Evolutionary conservation across 371 early-diverging fungal genomes (phyloP), one percentile per base, ranked within the genome.

Genomic region (Mucor racemosus): DNA sequence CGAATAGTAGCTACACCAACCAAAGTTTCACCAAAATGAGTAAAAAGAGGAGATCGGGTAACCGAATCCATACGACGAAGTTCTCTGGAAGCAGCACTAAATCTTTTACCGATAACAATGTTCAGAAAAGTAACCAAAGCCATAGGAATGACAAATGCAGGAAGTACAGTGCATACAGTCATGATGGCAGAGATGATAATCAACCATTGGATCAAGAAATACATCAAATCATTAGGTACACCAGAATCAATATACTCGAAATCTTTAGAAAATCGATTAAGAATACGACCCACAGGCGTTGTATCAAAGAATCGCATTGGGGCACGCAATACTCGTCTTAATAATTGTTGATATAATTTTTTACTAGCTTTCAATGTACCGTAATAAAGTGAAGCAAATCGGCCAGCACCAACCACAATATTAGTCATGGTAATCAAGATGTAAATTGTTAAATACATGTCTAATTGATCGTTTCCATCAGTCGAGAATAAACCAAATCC

Each of bases 201-300:
- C 15, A 91, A 71, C 15, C 91, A 86, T 19, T 91, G 84, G 87
- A 76, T 68, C 11, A 48, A 31, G 63, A 91, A 86, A 62, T 75
- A 73, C 31, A 78, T 76, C 7, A 84, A 64, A 44, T 76, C 75
- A n/a, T 72, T 74, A 44, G 81, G 81, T 44, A 84, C 75, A 15
- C 71, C 70, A 11, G 79, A 79, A 41, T 78, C 68, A 0, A 74
- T 68, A 7, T 71, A 46, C 38, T 82, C 81, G 21, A 81, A 66
- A 36, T 81, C 81, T 13, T 91, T 88, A 19, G 90, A 87, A 71
- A 97, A 97, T 21, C 98, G 79, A 73, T 94, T 95, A 75, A 98
- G 76, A 58, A 97, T 90, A 42, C 95, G 89, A 15, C 98, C 98
- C 15, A 95, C 74, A 4, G 97, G 97, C n/a, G 95, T 97, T 17